Percentiles rank a stretch among this genome's conserved stretches.
These are phyloP conservation scores for Trametes hirsuta DNA, from an alignment of 1,284 basidiomycete genomes.

Conservation along the genomic window DNA sequence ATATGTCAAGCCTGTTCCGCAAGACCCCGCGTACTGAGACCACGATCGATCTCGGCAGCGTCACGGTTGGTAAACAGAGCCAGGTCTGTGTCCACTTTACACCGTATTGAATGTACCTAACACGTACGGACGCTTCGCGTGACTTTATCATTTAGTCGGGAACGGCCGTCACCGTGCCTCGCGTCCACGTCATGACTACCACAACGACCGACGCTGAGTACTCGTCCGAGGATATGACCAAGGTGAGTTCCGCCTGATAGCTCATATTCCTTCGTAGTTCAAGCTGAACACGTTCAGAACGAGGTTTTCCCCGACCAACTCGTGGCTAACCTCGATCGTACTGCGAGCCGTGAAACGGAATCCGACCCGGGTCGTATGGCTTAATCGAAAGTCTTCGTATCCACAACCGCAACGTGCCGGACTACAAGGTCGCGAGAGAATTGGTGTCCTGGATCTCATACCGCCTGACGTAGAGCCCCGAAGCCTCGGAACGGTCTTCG, in stretches of 20 bases:
- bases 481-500: not conserved
- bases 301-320: too few species aligned
- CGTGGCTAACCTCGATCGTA: too few species aligned
- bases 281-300: too few species aligned
- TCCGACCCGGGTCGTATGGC: too few species aligned
- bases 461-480: too few species aligned
- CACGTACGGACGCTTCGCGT: not conserved
- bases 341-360: too few species aligned
- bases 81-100: not conserved
- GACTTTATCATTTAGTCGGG: not conserved
- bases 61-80: not conserved
- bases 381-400: too few species aligned
- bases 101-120: too few species aligned
- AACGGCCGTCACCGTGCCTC: not conserved
- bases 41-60: not conserved
- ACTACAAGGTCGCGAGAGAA: too few species aligned
- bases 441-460: too few species aligned
- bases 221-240: not conserved
- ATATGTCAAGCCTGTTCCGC: not conserved
- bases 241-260: not conserved
- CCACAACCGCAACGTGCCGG: too few species aligned
- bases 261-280: too few species aligned
- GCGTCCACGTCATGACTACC: constrained; percentile 16
- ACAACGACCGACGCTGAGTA: constrained; percentile 9
- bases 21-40: not conserved